Conservation (phyloP, 2,329 filamentous ascomycete species). For the Ophiosphaerella korrae region DNA sequence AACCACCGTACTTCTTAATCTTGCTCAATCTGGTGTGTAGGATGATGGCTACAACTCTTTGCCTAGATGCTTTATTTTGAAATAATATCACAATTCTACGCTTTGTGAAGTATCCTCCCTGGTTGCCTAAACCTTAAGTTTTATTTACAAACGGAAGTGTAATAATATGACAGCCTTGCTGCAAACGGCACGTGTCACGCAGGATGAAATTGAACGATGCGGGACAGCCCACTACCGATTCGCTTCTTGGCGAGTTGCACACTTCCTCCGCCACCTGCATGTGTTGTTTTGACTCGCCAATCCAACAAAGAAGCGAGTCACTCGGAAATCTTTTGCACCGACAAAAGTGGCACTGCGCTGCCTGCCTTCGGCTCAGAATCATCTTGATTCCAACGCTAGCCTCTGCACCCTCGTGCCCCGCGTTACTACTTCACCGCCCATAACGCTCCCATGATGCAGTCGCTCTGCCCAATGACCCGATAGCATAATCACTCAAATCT, state of each 20-base stretch:
- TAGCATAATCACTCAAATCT: conserved; percentile 34
- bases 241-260: conserved; percentile 15
- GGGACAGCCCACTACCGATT: conserved; percentile 19
- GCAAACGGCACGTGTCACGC: conserved; percentile 23
- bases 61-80: no score
- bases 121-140: no score
- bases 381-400: conserved; percentile 8
- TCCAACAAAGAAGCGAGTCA: conserved; percentile 19
- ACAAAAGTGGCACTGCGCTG: background rate
- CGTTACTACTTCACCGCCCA: conserved; percentile 41
- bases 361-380: background rate
- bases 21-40: no score
- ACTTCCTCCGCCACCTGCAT: conserved; percentile 18
- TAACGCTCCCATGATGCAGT: conserved; percentile 43
- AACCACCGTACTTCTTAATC: no score
- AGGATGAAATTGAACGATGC: conserved; percentile 14
- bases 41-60: no score
- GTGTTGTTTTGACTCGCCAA: conserved; percentile 19
- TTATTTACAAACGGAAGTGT: no score
- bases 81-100: no score
- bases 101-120: no score
- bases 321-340: background rate
- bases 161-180: no score
- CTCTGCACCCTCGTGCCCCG: conserved; percentile 35
- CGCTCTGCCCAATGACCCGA: conserved; percentile 39